Conservation (phyloP, 2,329 filamentous ascomycete species). For the Magnaporthales sp. region DNA sequence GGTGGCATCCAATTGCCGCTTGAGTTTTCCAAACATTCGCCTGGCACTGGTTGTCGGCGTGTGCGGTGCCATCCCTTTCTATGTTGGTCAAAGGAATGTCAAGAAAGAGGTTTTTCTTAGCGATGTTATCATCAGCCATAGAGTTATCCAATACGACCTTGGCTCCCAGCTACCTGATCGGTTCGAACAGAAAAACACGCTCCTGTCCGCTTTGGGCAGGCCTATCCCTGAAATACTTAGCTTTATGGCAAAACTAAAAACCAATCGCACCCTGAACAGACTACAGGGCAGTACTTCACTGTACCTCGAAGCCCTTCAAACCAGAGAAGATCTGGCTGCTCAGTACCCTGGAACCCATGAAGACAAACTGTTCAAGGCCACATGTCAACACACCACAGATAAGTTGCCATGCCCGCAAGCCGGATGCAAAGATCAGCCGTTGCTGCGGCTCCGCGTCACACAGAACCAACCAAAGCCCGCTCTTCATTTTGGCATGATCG, state of each 20-base stretch:
- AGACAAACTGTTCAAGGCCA: constrained; percentile 12
- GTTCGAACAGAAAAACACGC: constrained; percentile 11
- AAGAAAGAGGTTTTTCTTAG: constrained; percentile 14
- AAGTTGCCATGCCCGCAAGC: constrained; percentile 4
- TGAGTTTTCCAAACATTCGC: constrained; percentile 13
- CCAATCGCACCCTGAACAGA: background rate
- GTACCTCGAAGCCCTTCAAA: constrained; percentile 1
- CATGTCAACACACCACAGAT: constrained; percentile 8
- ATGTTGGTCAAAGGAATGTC: too few species aligned
- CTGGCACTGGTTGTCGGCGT: background rate
- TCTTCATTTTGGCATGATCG: constrained; percentile 18
- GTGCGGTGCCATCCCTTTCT: background rate
- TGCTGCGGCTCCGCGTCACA: constrained; percentile 9
- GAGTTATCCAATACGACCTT: constrained; percentile 14
- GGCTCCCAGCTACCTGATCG: constrained; percentile 11
- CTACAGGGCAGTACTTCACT: constrained; percentile 7
- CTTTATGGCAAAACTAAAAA: constrained; percentile 10
- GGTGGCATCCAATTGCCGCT: constrained; percentile 6
- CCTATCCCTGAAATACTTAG: constrained; percentile 9
- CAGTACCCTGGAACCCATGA: constrained; percentile 8
- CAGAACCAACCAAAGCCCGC: background rate
- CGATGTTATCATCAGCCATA: constrained; percentile 16
- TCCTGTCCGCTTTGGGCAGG: constrained; percentile 11
- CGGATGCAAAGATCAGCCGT: constrained; percentile 8
- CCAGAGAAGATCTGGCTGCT: constrained; percentile 3